These are phyloP conservation scores for Rhododendron williamsianum DNA, from an alignment of 148 eudicot genomes.

Conservation along the genomic window DNA sequence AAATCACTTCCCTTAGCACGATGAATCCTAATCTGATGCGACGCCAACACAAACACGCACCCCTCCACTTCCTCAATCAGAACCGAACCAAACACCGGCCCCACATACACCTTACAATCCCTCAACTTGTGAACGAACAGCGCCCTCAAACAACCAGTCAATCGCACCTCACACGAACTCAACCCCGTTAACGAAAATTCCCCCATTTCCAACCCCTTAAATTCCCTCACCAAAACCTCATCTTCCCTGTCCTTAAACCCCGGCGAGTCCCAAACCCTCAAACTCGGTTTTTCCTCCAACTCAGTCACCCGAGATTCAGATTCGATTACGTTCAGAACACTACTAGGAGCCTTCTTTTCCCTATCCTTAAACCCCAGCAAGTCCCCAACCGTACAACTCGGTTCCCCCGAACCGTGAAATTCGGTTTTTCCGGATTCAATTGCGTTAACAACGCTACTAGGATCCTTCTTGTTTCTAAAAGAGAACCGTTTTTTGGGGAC, in stretches of 20 bases:
- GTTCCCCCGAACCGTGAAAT: slow-evolving; percentile 8
- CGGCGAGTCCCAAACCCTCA: slow-evolving; percentile 29
- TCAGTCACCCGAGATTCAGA: slow-evolving; percentile 12
- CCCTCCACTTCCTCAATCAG: slow-evolving; percentile 72
- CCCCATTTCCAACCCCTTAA: slow-evolving; percentile 44
- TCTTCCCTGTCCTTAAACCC: slow-evolving; percentile 55
- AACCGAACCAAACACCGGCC: slow-evolving; percentile 69
- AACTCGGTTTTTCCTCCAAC: slow-evolving; percentile 2
- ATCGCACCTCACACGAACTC: slow-evolving; percentile 57
- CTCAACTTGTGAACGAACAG: slow-evolving; percentile 49
- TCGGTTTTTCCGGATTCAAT: not conserved
- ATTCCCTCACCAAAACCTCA: slow-evolving; percentile 55
- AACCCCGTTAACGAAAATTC: slow-evolving; percentile 61
- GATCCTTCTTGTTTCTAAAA: slow-evolving; percentile 44
- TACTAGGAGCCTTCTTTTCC: slow-evolving; percentile 24
- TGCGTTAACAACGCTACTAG: not conserved
- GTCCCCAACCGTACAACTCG: slow-evolving; percentile 18
- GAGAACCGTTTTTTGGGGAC: slow-evolving; percentile 71
- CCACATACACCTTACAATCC: slow-evolving; percentile 61
- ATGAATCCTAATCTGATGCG: slow-evolving; percentile 91
- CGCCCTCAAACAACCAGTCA: slow-evolving; percentile 58
- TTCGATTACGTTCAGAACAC: not conserved
- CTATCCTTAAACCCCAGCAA: slow-evolving; percentile 50
- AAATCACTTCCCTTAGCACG: slow-evolving; percentile 66
- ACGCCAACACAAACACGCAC: slow-evolving; percentile 65